Conservation (phyloP, 257 asterid genomes). For the Cynanchum wilfordii region DNA sequence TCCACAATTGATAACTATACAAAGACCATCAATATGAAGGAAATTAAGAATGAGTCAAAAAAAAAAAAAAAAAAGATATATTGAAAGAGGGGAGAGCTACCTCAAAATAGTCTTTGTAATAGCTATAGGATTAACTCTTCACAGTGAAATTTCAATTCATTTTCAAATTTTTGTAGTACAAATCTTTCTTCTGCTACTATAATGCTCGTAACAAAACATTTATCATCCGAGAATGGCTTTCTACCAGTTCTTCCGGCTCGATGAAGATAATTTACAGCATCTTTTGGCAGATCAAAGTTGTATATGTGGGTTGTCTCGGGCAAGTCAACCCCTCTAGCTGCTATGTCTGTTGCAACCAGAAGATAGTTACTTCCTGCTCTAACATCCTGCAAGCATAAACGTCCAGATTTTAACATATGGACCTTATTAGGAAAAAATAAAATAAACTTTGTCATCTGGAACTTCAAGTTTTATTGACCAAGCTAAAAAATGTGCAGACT, state of each 20-base stretch:
- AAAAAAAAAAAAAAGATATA: background rate
- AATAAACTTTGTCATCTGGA: background rate
- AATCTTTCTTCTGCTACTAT: slow-evolving; percentile 71
- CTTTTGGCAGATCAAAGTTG: slow-evolving; percentile 86
- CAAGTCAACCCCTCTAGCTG: slow-evolving; percentile 81
- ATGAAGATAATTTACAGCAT: slow-evolving; percentile 86
- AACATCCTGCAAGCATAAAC: slow-evolving; percentile 43
- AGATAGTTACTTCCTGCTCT: slow-evolving; percentile 64
- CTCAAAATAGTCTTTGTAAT: background rate
- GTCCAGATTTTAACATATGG: slow-evolving; percentile 5
- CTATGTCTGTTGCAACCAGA: slow-evolving; percentile 89
- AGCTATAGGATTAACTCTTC: slow-evolving; percentile 49
- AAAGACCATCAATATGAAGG: background rate
- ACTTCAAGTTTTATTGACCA: slow-evolving; percentile 4
- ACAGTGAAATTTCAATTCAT: slow-evolving; percentile 69
- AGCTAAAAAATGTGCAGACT: slow-evolving; percentile 12
- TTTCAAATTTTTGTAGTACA: slow-evolving; percentile 80
- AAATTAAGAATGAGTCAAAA: background rate
- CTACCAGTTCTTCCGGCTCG: slow-evolving; percentile 97
- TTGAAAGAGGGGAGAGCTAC: background rate
- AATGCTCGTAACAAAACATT: slow-evolving; percentile 76
- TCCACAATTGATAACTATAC: background rate
- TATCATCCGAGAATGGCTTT: slow-evolving; percentile 83
- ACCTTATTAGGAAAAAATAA: background rate
- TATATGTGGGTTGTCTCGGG: slow-evolving; percentile 92